Evolutionary conservation across 352 stramenopile species (phyloP).

Genomic region (Thraustochytrium sp.): DNA sequence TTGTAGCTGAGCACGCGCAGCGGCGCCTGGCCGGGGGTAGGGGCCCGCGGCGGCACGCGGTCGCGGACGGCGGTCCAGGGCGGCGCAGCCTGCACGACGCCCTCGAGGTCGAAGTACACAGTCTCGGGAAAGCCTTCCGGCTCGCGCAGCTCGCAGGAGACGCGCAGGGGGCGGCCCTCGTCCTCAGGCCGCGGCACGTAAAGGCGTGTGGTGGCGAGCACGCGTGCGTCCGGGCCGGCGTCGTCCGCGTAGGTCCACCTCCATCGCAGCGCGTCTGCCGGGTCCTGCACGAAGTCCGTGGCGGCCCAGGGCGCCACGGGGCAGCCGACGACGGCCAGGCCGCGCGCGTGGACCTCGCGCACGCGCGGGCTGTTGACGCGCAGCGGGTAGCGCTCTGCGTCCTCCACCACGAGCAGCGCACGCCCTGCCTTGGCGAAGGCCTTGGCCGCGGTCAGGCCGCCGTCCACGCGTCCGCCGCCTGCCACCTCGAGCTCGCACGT

Average conservation of each 20-base stretch:
- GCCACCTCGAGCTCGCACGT: background rate
- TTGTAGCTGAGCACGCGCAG: conserved; percentile 61
- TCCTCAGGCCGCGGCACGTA: background rate
- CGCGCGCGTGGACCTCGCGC: background rate
- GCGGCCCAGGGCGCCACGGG: background rate
- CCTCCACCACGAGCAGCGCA: background rate
- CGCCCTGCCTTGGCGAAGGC: background rate
- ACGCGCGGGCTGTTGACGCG: background rate
- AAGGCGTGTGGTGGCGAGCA: background rate
- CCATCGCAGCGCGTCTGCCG: background rate
- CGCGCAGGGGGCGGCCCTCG: background rate
- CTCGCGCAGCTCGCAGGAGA: background rate
- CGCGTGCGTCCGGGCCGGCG: background rate
- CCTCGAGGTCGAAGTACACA: background rate
- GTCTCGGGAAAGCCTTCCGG: background rate
- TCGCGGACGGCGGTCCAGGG: background rate
- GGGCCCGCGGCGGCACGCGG: background rate
- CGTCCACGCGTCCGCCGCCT: background rate
- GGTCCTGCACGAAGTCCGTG: background rate
- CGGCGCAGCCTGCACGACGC: background rate
- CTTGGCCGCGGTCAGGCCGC: background rate
- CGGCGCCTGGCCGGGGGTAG: background rate
- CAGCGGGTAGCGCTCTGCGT: background rate
- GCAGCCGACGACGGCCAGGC: background rate
- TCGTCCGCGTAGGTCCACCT: background rate